Percentiles rank a stretch among this genome's conserved stretches.
Conservation (phyloP, 1,139 yeast species). For the Debaryomycetaceae sp. region DNA sequence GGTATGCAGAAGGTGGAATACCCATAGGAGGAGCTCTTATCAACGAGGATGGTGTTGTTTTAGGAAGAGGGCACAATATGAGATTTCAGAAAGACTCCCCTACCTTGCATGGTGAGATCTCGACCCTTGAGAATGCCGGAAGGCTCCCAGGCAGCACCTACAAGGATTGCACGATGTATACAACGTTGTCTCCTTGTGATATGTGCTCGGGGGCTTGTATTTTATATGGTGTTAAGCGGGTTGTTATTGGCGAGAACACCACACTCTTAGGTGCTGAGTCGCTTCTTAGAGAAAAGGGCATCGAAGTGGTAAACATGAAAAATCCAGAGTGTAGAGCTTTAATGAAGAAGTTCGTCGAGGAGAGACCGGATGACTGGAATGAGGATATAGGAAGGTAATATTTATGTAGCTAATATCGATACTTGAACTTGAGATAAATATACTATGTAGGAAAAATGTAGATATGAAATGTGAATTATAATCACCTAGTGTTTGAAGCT, state of each 20-base stretch:
- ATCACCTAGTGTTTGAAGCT: too few species aligned
- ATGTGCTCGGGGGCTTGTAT: constrained; percentile 95
- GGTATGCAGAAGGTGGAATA: constrained; percentile 81
- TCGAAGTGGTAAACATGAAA: constrained; percentile 69
- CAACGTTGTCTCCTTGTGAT: constrained; percentile 87
- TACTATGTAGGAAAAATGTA: background rate
- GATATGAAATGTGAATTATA: background rate
- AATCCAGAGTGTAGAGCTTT: constrained; percentile 65
- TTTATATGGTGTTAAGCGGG: constrained; percentile 80
- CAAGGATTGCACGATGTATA: constrained; percentile 76
- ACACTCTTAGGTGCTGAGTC: constrained; percentile 80
- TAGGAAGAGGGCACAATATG: constrained; percentile 87
- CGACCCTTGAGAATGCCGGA: constrained; percentile 87
- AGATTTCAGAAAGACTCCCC: constrained; percentile 79
- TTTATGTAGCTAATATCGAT: background rate
- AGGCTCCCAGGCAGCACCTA: constrained; percentile 67
- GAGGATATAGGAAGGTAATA: constrained; percentile 80
- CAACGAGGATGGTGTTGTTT: constrained; percentile 69
- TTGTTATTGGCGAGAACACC: constrained; percentile 83
- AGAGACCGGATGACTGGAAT: constrained; percentile 78
- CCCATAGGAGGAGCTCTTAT: constrained; percentile 84
- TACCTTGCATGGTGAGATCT: constrained; percentile 86
- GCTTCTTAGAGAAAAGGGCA: constrained; percentile 60
- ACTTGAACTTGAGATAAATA: background rate
- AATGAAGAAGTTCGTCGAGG: constrained; percentile 73